Evolutionary conservation across 116 monocot species (phyloP).

Genomic region (Iris pallida): DNA sequence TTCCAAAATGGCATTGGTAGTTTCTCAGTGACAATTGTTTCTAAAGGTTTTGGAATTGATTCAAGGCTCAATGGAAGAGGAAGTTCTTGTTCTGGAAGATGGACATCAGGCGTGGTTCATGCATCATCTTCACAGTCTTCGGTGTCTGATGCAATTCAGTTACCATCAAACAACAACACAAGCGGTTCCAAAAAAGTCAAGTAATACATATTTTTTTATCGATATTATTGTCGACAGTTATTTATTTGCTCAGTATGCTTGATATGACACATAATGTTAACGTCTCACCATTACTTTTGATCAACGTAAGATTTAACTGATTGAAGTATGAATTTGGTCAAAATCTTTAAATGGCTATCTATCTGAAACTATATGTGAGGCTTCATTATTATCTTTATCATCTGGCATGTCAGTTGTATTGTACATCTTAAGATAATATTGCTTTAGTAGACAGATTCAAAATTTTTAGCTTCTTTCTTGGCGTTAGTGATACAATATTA

Average conservation of each 20-base stretch:
- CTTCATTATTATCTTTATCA: neutral
- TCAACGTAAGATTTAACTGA: too few relatives aligned
- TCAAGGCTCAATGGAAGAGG: slow-evolving; percentile 20
- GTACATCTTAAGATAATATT: neutral
- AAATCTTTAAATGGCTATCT: too few relatives aligned
- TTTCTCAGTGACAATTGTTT: slow-evolving; percentile 24
- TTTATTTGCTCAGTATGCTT: neutral
- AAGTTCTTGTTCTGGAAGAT: slow-evolving; percentile 13
- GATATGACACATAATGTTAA: neutral
- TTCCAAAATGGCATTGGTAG: slow-evolving; percentile 8
- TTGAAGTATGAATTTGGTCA: too few relatives aligned
- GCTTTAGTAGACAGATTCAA: too few relatives aligned
- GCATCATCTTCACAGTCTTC: slow-evolving; percentile 49
- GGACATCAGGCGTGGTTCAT: slow-evolving; percentile 28
- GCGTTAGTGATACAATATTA: neutral
- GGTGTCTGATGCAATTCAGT: slow-evolving; percentile 41
- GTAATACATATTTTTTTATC: slow-evolving; percentile 38
- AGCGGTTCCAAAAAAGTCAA: slow-evolving; percentile 55
- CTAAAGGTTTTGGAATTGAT: slow-evolving; percentile 25
- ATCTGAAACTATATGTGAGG: neutral
- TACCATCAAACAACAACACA: slow-evolving; percentile 18
- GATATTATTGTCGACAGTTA: too few relatives aligned
- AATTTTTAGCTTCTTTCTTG: neutral
- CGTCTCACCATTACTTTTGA: neutral
- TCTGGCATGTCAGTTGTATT: neutral